These are phyloP conservation scores for Debaryomyces fabryi DNA, from an alignment of 1,139 yeast genomes.

Conservation along the genomic window DNA sequence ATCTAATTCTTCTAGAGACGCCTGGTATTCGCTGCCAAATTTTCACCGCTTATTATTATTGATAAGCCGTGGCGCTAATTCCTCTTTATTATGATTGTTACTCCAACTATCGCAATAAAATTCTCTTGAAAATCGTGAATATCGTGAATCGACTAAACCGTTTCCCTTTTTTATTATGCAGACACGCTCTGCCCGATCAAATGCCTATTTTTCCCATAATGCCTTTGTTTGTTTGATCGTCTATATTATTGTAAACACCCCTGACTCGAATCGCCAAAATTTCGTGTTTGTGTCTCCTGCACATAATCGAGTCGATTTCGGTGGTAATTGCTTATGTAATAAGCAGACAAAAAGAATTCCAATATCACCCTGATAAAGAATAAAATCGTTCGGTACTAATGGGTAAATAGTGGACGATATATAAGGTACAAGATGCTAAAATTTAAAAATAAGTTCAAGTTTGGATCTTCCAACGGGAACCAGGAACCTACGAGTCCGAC, in stretches of 20 bases:
- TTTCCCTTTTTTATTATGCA: neutral
- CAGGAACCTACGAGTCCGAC: neutral
- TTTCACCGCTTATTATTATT: conserved; percentile 4
- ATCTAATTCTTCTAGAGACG: neutral
- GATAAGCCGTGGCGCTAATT: conserved; percentile 8
- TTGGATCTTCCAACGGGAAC: conserved; percentile 31
- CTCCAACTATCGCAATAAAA: conserved; percentile 2
- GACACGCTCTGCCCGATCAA: conserved; percentile 6
- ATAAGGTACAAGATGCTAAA: conserved; percentile 34
- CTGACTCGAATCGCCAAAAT: conserved; percentile 1
- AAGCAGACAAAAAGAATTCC: neutral
- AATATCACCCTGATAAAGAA: neutral
- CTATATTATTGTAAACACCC: conserved; percentile 2
- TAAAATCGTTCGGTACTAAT: neutral
- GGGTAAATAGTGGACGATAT: neutral
- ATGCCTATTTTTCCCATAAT: neutral
- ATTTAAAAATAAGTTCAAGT: conserved; percentile 51
- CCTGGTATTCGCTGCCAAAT: neutral
- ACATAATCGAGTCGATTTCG: neutral
- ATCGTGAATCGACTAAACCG: conserved; percentile 1
- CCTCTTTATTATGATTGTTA: neutral
- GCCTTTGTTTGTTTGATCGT: conserved; percentile 6
- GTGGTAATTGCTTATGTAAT: conserved; percentile 1
- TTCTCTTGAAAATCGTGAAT: conserved; percentile 4
- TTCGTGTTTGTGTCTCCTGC: conserved; percentile 6